Evolutionary conservation across 352 stramenopile genomes (phyloP), one percentile per base, ranked within the genome.

Genomic region (Peronospora farinosa): DNA sequence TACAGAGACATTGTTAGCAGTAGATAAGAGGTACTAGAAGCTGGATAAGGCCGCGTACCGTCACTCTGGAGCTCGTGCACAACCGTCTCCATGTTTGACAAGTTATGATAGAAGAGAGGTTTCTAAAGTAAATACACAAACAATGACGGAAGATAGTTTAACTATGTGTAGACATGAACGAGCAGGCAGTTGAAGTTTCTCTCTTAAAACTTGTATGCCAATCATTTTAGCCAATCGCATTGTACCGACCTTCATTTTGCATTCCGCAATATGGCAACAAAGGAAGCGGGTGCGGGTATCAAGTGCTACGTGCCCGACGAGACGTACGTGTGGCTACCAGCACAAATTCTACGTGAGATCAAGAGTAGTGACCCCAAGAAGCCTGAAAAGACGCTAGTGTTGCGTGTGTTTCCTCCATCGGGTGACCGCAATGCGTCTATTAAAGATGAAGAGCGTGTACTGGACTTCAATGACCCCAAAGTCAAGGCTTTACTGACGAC

Each of bases 221-320:
- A 10, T 31, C 27, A 27, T 32, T 32, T 12, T 12, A 32, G 28
- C 28, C 28, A 32, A 32, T 32, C 10, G 28, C 3, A 12, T 32
- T 2, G 7, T 7, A 2, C 10, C 28, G 8, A 32, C 40, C 32
- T 46, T 15, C 5, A 69, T 54, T 61, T 19, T 42, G 51, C 48
- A 55, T 38, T 35, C 32, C 23, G 31, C 30, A 50, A 36, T 12
- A 62, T 56, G 41, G 19, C 31, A 6, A 60, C 51, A 43, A 61
- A 63, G 40, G 64, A 80, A 27, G 54, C 63, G 55, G 59, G 59
- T 13, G 65, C 55, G 23, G 81, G 81, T 54, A 65, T 69, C 46
- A 87, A 87, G 57, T 91, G 80, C 71, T 93, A 88, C 52, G 81
- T 92, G 38, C 83, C 80, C 6, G 83, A 93, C 27, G 76, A 86